Evolutionary conservation across 1,284 basidiomycete genomes (phyloP).

Genomic region (Malassezia nana): DNA sequence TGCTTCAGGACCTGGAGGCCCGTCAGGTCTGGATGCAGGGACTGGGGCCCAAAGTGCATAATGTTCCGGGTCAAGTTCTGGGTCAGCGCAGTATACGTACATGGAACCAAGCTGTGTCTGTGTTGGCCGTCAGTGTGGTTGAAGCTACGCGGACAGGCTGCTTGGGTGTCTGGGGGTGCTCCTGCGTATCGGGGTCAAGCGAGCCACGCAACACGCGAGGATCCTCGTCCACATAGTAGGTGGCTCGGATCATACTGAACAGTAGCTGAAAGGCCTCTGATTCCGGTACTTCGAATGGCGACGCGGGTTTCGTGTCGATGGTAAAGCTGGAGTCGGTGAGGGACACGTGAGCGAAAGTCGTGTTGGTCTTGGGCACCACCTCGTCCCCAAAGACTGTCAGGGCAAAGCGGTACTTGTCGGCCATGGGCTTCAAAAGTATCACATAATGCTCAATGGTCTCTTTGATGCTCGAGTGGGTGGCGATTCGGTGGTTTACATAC

Average conservation of each 20-base stretch:
- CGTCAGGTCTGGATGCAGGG: slow-evolving; percentile 37
- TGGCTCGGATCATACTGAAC: slow-evolving; percentile 51
- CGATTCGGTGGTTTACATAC: slow-evolving; percentile 58
- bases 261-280: slow-evolving; percentile 47
- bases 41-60: slow-evolving; percentile 53
- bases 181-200: slow-evolving; percentile 51
- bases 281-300: slow-evolving; percentile 6
- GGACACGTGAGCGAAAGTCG: slow-evolving; percentile 3
- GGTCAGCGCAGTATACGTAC: slow-evolving; percentile 33
- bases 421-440: slow-evolving; percentile 51
- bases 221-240: slow-evolving; percentile 53
- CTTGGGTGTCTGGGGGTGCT: slow-evolving; percentile 51
- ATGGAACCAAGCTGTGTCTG: slow-evolving; percentile 55
- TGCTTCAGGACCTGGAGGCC: slow-evolving; percentile 50
- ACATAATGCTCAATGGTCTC: slow-evolving; percentile 52
- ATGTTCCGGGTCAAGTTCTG: slow-evolving; percentile 54
- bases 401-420: slow-evolving; percentile 53
- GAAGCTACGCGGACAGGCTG: slow-evolving; percentile 52
- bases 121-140: slow-evolving; percentile 54
- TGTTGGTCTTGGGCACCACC: slow-evolving; percentile 10
- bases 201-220: slow-evolving; percentile 55
- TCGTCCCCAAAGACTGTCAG: slow-evolving; percentile 54
- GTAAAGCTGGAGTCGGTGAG: slow-evolving; percentile 4
- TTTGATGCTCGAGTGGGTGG: slow-evolving; percentile 52
- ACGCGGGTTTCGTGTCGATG: not conserved